These are phyloP conservation scores for Hemisphaericaspora nanyangensis DNA, from an alignment of 805 yeast species.

Conservation along the genomic window DNA sequence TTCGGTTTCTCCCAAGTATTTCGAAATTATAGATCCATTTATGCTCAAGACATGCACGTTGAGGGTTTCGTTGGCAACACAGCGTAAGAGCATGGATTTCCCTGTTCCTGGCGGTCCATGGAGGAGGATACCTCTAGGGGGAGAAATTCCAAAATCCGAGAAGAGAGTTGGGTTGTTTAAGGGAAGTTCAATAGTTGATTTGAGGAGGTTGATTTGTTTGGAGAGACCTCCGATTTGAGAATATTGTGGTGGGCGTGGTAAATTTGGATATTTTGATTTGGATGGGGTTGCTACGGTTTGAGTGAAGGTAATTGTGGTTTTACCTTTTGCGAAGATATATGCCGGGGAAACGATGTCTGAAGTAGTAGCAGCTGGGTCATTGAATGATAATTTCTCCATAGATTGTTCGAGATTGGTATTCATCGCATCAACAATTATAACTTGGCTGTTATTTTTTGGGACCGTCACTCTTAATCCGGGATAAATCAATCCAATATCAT, in stretches of 20 bases:
- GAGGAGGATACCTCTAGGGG: conserved; percentile 88
- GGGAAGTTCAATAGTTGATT: conserved; percentile 75
- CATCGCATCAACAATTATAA: conserved; percentile 27
- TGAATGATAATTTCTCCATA: conserved; percentile 32
- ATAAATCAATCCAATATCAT: conserved; percentile 56
- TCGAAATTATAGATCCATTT: conserved; percentile 88
- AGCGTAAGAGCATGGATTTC: conserved; percentile 80
- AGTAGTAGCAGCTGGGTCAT: conserved; percentile 13
- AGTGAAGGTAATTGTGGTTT: conserved; percentile 7
- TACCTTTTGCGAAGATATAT: conserved; percentile 34
- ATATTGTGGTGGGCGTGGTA: conserved; percentile 46
- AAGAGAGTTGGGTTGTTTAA: conserved; percentile 73
- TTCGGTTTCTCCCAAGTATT: conserved; percentile 93
- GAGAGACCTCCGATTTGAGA: conserved; percentile 73
- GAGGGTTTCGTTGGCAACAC: conserved; percentile 66
- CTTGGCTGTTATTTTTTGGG: conserved; percentile 5
- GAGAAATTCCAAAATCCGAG: conserved; percentile 79
- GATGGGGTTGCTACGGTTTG: conserved; percentile 9
- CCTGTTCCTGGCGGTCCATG: conserved; percentile 99
- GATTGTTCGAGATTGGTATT: conserved; percentile 30
- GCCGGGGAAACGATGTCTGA: conserved; percentile 42
- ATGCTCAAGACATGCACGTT: conserved; percentile 83
- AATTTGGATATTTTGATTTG: conserved; percentile 35
- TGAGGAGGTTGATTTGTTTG: conserved; percentile 56
- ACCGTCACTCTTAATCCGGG: conserved; percentile 44